Base-by-base conservation (phyloP, 2,329 filamentous ascomycete genomes). In the Colletotrichum sp. region DNA sequence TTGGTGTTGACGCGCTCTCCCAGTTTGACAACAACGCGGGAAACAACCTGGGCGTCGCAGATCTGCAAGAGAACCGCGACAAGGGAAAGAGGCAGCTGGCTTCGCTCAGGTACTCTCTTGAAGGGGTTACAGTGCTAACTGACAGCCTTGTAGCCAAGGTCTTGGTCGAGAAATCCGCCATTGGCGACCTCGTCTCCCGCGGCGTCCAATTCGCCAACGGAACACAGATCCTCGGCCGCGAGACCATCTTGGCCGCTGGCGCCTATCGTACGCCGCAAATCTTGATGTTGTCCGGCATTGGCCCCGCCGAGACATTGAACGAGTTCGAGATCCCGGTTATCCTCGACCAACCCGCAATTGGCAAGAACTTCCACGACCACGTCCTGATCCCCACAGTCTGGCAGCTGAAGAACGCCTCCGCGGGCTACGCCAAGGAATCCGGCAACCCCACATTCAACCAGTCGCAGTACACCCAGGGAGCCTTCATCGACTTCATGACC, bases 401-500 rank as follows among this genome's bases (percentile, higher is more conserved):
- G 80, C 65, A 80, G 16, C n/a, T 86, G 6, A 80, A 81, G 30
- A 76, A 84, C 62, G 81, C 82, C 12, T 80, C 79, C 8, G 80
- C 79, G 0, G 85, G 84, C 2, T 81, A 79, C 75, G 77, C 81
- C 2, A 71, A 83, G 3, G 83, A 83, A 4, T 83, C 85, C 0
- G 60, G 79, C 1, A 85, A 84, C 34, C 81, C 83, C 3, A 64
- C 82, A 3, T 86, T 84, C 69, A 77, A 76, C 1, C 77, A 83
- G 66, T 82, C 83, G 0, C 83, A 85, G 21, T 87, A 85, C 70
- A 71, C 75, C 1, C 75, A 83, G 56, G 85, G 85, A 0, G 75
- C 80, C 5, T 84, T 84, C 0, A 70, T 80, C 56, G 84, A 87
- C 76, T 87, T 84, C 77, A 79, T 84, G n/a, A 81, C 83, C 8